A percentile compares a stretch with the other conserved stretches of the same genome.
Conservation (phyloP, 345 rosid genomes). For the Lepidium sativum region DNA sequence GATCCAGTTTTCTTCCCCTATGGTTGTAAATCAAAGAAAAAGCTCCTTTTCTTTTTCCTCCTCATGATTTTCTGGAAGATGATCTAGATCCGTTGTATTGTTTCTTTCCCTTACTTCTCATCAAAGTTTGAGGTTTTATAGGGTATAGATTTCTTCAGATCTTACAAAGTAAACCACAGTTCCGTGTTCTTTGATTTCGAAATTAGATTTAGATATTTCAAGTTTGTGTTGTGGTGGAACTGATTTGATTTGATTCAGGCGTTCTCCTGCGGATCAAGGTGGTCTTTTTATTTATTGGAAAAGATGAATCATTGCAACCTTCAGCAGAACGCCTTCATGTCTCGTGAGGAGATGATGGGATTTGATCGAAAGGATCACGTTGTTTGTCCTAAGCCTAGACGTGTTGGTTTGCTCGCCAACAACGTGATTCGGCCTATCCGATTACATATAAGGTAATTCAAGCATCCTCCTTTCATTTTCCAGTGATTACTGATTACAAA, state of each 20-base stretch:
- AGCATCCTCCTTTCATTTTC: not conserved
- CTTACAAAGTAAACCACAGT: slow-evolving; percentile 1
- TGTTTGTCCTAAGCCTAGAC: slow-evolving; percentile 86
- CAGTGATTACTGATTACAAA: not conserved
- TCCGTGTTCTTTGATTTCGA: not conserved
- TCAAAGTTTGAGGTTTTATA: not conserved
- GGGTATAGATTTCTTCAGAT: not conserved
- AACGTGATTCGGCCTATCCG: slow-evolving; percentile 43
- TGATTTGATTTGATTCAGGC: slow-evolving; percentile 25
- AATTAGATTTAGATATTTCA: not conserved
- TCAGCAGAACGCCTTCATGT: slow-evolving; percentile 67
- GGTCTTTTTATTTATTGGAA: not conserved
- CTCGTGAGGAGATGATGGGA: slow-evolving; percentile 52
- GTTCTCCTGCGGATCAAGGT: slow-evolving; percentile 38
- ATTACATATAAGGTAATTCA: slow-evolving; percentile 47
- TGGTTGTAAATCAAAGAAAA: not conserved
- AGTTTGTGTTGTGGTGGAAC: not conserved
- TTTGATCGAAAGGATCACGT: slow-evolving; percentile 49
- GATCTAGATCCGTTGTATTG: slow-evolving; percentile 2
- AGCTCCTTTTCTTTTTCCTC: not conserved
- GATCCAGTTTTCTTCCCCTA: not conserved
- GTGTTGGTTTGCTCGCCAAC: slow-evolving; percentile 46
- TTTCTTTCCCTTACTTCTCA: not conserved
- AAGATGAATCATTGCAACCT: slow-evolving; percentile 70
- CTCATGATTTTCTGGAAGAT: not conserved